Base-by-base conservation (phyloP, 805 yeast genomes). In the Lipomyces mesembrius region DNA sequence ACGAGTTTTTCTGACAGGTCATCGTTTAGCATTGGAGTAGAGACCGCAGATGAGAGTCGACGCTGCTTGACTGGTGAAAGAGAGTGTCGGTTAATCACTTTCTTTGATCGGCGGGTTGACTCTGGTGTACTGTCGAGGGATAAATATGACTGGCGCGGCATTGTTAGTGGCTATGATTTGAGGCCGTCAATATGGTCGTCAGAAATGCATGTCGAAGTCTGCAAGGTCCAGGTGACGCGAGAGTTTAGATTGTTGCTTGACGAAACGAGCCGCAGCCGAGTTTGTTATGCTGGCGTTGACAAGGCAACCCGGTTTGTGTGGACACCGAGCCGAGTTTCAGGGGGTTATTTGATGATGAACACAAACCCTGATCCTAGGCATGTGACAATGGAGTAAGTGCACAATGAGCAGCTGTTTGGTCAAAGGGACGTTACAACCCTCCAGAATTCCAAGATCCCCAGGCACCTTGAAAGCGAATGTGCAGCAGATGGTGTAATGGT, bases 1-100 rank as follows among this genome's bases (percentile, higher is more conserved):
- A 34, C 46, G 3, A 32, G 46, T 49, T 69, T 69, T 25, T 69
- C 72, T n/a, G 57, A 52, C 35, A 12, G 25, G 61, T 69, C 71
- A 32, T 67, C 71, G 29, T 69, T 69, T 14, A 63, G 39, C 27
- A 37, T 35, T 25, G 60, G 22, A 6, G 57, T 25, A 34, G 55
- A 43, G 35, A 34, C 49, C 27, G 57, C 55, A n/a, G 65, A 49
- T 9, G 60, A 37, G 49, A 25, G 29, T 43, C 32, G 32, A 14
- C 35, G 25, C 12, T 25, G 55, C 51, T 63, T 63, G 5, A 52
- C n/a, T 14, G 66, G 66, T 27, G 66, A 63, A 6, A 52, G 37
- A 4, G 46, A 39, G 14, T 52, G 62, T 39, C 56, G 22, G 25
- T 62, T 62, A 25, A 63, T 46, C 12, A 51, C 22, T 22, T 59